Evolutionary conservation across 2,329 filamentous ascomycete genomes (phyloP).

Genomic region (Trichoderma breve): DNA sequence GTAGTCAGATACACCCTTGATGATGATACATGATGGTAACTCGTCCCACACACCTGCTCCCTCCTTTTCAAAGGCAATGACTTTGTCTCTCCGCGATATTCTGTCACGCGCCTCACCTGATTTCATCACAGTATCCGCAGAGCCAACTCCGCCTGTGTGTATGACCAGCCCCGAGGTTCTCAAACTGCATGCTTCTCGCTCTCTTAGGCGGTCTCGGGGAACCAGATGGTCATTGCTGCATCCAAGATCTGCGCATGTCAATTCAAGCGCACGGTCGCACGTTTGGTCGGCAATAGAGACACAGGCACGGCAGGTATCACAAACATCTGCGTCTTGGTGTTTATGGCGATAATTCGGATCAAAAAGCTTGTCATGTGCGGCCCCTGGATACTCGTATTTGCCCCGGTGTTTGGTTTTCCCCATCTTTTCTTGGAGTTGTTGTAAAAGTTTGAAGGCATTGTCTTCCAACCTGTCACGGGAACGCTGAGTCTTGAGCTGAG

Average conservation of each 20-base stretch:
- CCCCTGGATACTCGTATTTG: background rate
- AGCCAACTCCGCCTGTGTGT: background rate
- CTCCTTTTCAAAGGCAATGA: background rate
- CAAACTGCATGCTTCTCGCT: background rate
- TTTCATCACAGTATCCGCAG: background rate
- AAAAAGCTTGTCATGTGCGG: background rate
- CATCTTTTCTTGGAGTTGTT: background rate
- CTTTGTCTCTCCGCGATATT: background rate
- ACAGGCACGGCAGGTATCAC: background rate
- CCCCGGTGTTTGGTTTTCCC: background rate
- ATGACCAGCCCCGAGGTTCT: background rate
- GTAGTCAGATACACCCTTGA: background rate
- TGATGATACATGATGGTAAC: background rate
- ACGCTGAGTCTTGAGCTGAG: background rate
- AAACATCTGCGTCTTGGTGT: background rate
- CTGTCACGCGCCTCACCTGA: background rate
- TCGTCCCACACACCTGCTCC: background rate
- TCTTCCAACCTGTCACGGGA: background rate
- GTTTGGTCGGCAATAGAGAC: background rate
- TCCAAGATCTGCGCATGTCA: background rate
- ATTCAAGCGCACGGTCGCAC: background rate
- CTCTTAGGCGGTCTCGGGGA: background rate
- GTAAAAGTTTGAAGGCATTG: background rate
- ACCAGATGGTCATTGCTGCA: background rate
- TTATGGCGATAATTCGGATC: background rate